Evolutionary conservation across 2,329 filamentous ascomycete species (phyloP), one percentile per base, ranked within the genome.

Genomic region (Lecanicillium sp.): DNA sequence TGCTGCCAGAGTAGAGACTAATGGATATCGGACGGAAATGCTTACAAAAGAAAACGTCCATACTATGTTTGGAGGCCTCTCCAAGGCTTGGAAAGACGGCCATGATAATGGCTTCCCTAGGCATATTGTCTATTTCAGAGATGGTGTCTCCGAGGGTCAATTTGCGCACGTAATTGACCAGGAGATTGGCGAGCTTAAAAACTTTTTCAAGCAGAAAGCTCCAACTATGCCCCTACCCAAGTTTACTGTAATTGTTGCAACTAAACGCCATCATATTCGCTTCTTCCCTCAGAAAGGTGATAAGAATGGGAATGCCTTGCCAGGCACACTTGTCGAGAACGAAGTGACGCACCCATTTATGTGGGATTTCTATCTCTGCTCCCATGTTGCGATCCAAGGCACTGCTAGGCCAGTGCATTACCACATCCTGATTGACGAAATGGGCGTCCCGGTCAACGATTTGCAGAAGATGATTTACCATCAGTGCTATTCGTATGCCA

Each of bases 381-480:
- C 72, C 0, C 75, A 79, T 38, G 62, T 66, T 1, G 92, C 92
- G 1, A 88, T 98, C 47, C 92, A 98, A 62, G 92, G 92, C 17
- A 98, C 92, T 1, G 83, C 92, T 14, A 79, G 92, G 2, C 92
- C 92, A 0, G 87, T 94, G 0, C 87, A 94, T 51, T 98, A 98
- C 59, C 83, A 90, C 45, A 83, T 95, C 12, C 78, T 98, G 16
- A 56, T 83, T 33, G 92, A 98, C 54, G 88, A 96, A 57, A 76
- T 81, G 37, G 67, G 73, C 2, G 73, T 85, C 51, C 58, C 70
- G 1, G 70, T 81, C 0, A 78, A 85, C 30, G 71, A 81, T 3
- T 68, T 98, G 0, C 85, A 95, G 52, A 80, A 81, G 40, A 83
- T 96, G 75, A 83, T 96, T 16, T 96, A 96, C 51, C 83, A 95